Evolutionary conservation across 345 rosid species (phyloP).

Genomic region (Geranium rotundifolium): DNA sequence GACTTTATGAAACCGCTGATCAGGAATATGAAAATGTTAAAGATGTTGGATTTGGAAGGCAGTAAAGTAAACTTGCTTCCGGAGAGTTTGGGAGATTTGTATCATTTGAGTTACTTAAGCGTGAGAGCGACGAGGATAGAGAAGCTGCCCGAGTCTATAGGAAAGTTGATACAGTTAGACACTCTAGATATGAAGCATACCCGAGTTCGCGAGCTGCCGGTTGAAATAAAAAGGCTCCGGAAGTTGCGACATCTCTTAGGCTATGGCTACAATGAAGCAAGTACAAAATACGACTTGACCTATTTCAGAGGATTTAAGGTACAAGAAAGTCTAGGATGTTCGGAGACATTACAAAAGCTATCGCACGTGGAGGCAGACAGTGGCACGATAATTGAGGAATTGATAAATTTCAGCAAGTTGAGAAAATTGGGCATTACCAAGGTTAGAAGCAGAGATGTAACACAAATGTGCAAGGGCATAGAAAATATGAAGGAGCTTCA

Average conservation of each 20-base stretch:
- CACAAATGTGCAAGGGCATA: background rate
- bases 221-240: background rate
- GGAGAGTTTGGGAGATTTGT: background rate
- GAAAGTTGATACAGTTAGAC: background rate
- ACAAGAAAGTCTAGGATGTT: background rate
- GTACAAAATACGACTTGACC: background rate
- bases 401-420: background rate
- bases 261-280: background rate
- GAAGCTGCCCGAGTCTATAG: background rate
- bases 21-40: too few relatives aligned
- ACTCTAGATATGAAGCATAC: background rate
- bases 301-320: background rate
- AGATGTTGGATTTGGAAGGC: background rate
- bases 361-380: background rate
- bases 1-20: too few relatives aligned
- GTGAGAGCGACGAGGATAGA: background rate
- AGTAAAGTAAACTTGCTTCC: background rate
- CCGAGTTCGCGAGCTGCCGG: background rate
- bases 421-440: background rate
- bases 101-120: background rate
- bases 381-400: background rate
- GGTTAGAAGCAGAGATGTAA: background rate
- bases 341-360: background rate
- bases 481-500: background rate
- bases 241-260: background rate